Evolutionary conservation across 352 stramenopile genomes (phyloP).

Genomic region (Globisporangium recalcitrans): DNA sequence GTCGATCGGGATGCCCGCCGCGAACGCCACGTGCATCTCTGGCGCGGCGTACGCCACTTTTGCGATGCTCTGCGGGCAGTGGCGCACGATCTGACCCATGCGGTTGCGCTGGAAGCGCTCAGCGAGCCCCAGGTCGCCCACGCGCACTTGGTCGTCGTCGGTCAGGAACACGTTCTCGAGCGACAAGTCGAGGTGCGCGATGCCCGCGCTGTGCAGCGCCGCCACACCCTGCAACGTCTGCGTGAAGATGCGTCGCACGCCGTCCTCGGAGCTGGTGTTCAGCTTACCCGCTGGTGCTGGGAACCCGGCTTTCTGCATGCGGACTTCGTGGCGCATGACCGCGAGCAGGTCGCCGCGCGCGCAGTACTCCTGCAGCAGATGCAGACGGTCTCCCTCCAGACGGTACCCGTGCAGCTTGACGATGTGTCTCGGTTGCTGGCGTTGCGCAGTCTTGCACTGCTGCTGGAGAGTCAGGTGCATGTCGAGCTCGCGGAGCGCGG

Average conservation of each 20-base stretch:
- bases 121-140: constrained; percentile 91
- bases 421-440: constrained; percentile 26
- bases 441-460: constrained; percentile 1
- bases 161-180: constrained; percentile 93
- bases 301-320: constrained; percentile 37
- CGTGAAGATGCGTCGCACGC: constrained; percentile 35
- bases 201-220: constrained; percentile 77
- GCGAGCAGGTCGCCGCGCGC: constrained; percentile 52
- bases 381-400: constrained; percentile 49
- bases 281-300: constrained; percentile 22
- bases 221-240: constrained; percentile 85
- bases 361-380: constrained; percentile 67
- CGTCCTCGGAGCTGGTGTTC: constrained; percentile 29
- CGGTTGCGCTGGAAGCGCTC: constrained; percentile 24
- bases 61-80: constrained; percentile 21
- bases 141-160: constrained; percentile 57
- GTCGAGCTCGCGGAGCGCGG: constrained; percentile 63
- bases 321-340: constrained; percentile 42
- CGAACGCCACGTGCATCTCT: constrained; percentile 35
- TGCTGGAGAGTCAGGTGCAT: constrained; percentile 45
- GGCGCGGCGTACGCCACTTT: constrained; percentile 70
- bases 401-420: constrained; percentile 41
- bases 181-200: constrained; percentile 92
- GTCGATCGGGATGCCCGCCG: constrained; percentile 26
- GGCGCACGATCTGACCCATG: constrained; percentile 23